Evolutionary conservation across 2,329 filamentous ascomycete genomes (phyloP).

Genomic region (Trichocomaceae sp.): DNA sequence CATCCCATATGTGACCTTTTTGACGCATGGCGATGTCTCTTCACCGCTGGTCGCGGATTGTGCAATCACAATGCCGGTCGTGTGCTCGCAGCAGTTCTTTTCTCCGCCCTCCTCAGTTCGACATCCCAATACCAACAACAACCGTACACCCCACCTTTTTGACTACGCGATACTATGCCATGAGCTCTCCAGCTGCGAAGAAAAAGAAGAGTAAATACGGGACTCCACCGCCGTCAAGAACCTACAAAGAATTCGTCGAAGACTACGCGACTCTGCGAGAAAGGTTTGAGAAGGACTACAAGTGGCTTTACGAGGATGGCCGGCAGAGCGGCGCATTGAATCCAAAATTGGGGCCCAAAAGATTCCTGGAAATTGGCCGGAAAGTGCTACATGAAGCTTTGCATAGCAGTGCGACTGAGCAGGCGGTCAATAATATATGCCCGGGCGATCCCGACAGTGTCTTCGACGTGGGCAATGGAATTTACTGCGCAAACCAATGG

Average conservation of each 20-base stretch:
- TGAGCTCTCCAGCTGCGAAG: neutral
- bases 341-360: neutral
- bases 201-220: neutral
- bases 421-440: slow-evolving; percentile 2
- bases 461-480: neutral
- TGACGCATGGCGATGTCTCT: slow-evolving; percentile 1
- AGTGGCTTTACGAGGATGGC: neutral
- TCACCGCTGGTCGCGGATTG: neutral
- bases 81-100: neutral
- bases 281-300: neutral
- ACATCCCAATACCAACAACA: neutral
- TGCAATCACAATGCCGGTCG: neutral
- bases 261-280: neutral
- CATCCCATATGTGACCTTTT: neutral
- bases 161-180: neutral
- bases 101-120: neutral
- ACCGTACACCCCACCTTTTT: neutral
- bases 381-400: neutral
- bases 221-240: neutral
- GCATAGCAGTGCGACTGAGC: neutral
- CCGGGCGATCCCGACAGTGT: slow-evolving; percentile 2
- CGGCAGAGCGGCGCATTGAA: neutral
- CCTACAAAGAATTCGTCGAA: neutral
- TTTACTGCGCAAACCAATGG: neutral
- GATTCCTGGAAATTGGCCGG: slow-evolving; percentile 4